Base-by-base conservation (phyloP, 2,329 filamentous ascomycete genomes). In the Aspergillus sp. region DNA sequence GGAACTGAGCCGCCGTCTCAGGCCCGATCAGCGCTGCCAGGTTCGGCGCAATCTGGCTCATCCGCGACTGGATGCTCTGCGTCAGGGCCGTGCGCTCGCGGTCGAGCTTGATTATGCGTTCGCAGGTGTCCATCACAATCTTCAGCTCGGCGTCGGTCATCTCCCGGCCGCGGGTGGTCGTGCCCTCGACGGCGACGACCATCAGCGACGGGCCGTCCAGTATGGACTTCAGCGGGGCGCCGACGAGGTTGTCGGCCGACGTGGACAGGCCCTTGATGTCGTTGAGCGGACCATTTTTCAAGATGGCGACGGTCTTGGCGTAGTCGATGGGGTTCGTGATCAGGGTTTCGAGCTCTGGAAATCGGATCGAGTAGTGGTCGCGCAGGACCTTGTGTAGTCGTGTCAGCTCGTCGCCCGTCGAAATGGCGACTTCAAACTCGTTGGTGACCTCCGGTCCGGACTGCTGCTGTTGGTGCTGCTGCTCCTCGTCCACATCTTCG, bases 1-100 rank as follows among this genome's bases (percentile, higher is more conserved):
- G 88, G n/a, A 99, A 83, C 73, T 97, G 93, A 3, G 94, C 94
- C 6, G 94, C 93, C 2, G 93, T 97, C 16, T 96, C 81, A 0
- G 93, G 94, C 16, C 94, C 94, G 53, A 99, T 89, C 16, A 99
- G 82, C 1, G 86, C 87, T 0, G 94, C 96, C 49, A 97, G 76
- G 64, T 99, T 99, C 0, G 94, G 94, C 4, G 94, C 94, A 68
- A 97, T 97, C 31, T 96, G 81, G 61, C 88, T 94, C 90, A 99
- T 97, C 56, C 94, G 89, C 32, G 93, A 97, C 73, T 97, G 90
- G 14, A 99, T 94, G 66, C 96, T 99, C 68, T 94, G 88, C 2
- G 90, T 96, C 50, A 99, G 81, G 0, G 86, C 88, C 56, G 83
- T 87, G 73, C 97, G 97, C 23, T 93, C 91, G 59, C 82, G 86